These are phyloP conservation scores for Arthrinium phaeospermum DNA, from an alignment of 2,329 filamentous ascomycete genomes.

Conservation along the genomic window DNA sequence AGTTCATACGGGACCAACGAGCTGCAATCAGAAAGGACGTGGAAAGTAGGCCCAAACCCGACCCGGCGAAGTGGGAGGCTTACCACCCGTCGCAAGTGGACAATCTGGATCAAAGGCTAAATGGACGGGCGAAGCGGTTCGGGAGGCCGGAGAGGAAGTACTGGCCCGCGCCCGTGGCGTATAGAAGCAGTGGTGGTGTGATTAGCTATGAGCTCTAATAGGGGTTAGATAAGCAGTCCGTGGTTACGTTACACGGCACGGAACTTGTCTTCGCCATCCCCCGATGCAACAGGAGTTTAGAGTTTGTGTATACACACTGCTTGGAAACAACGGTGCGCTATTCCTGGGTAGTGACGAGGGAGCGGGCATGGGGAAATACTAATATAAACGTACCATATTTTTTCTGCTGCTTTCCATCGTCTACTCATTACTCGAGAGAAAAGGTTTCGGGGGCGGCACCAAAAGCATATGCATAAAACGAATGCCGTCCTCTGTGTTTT, in stretches of 20 bases:
- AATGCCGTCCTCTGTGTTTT: not conserved
- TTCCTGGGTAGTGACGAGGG: not conserved
- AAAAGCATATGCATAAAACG: too few species aligned
- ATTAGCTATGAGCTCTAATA: not conserved
- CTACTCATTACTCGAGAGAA: too few species aligned
- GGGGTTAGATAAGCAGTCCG: not conserved
- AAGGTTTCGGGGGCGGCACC: too few species aligned
- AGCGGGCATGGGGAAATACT: not conserved
- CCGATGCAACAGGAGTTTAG: not conserved
- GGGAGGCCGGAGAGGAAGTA: not conserved
- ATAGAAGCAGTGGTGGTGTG: too few species aligned
- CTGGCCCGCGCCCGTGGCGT: not conserved
- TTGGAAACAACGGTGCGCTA: not conserved
- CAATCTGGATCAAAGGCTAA: not conserved
- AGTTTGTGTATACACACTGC: not conserved
- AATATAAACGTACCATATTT: not conserved
- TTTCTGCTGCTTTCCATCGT: too few species aligned
- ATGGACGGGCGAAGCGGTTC: too few species aligned
- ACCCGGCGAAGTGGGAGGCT: not conserved
- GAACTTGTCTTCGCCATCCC: not conserved
- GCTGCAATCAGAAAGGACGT: too few species aligned
- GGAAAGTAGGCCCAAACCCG: not conserved
- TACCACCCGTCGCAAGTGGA: not conserved
- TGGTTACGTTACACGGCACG: too few species aligned
- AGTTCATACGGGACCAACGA: too few species aligned